Evolutionary conservation across 2,329 filamentous ascomycete genomes (phyloP), one percentile per base, ranked within the genome.

Genomic region (Daldinia sp.): DNA sequence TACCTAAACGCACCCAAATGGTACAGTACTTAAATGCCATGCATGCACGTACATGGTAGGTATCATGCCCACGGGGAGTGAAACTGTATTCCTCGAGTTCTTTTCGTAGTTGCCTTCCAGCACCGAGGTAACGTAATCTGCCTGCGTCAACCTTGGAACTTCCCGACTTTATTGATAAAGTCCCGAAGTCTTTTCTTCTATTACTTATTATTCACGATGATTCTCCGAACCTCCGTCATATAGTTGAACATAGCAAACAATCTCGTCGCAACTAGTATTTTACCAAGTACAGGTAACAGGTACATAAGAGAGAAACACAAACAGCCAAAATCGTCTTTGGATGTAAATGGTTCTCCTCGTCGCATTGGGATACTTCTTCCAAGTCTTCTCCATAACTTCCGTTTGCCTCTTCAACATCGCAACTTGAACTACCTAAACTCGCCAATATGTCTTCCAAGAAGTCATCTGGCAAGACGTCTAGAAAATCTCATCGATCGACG

Each of bases 401-500:
- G 35, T 15, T 39, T 39, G 11, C 37, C 29, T 19, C 9, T 37
- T 19, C 37, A n/a, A 35, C 39, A 32, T 53, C 61, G 34, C 19
- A 34, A 49, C 49, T 55, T 56, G 34, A 61, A 68, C 65, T 69
- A 69, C n/a, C n/a, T n/a, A 72, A 68, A 66, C 39, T 27, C 66
- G 68, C 51, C 66, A 70, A 58, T 56, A 82, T 82, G 81, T 74
- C 80, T 52, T 77, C 80, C 51, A 80, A 81, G 67, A 83, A 77
- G 66, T 74, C 75, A 10, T 74, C 76, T 45, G 71, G 73, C 57
- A 76, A 75, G 60, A 75, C 77, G 10, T 72, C 70, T 4, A 69
- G 72, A 64, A 73, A 66, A 60, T 75, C 78, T 45, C 90, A 91
- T 73, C 80, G 89, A 64, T 88, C 86, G 58, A 91, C 89, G 1